These are phyloP conservation scores for Spiraea crenata DNA, from an alignment of 331 rosid species.

Conservation along the genomic window DNA sequence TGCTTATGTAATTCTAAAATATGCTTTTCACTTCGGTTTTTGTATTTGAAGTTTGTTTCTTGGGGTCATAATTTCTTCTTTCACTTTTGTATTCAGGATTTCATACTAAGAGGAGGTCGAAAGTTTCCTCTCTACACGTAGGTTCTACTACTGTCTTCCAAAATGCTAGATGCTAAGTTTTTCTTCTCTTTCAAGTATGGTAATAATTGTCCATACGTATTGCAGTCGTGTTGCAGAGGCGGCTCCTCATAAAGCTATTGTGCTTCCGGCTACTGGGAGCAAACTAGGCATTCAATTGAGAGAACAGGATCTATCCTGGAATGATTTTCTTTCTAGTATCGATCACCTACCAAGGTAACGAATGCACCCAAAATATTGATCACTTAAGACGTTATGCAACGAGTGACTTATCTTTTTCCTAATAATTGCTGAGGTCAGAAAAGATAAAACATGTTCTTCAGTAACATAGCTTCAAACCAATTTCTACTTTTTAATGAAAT, in stretches of 20 bases:
- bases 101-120: slow-evolving; percentile 76
- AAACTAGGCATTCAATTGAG: slow-evolving; percentile 51
- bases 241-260: slow-evolving; percentile 57
- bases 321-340: slow-evolving; percentile 57
- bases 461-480: not conserved
- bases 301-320: slow-evolving; percentile 66
- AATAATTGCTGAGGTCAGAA: not conserved
- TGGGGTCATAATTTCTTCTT: not conserved
- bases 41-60: slow-evolving; percentile 6
- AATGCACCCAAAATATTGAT: slow-evolving; percentile 1
- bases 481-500: not conserved
- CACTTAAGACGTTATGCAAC: slow-evolving; percentile 5
- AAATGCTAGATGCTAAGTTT: slow-evolving; percentile 12
- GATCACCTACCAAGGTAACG: slow-evolving; percentile 46
- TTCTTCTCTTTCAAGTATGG: not conserved
- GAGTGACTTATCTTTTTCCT: not conserved
- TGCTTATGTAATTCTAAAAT: not conserved
- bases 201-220: not conserved
- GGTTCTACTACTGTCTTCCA: not conserved
- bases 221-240: slow-evolving; percentile 78
- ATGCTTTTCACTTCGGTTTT: not conserved
- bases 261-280: slow-evolving; percentile 68
- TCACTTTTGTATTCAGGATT: slow-evolving; percentile 63
- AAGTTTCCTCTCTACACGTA: slow-evolving; percentile 85
- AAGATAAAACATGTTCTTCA: not conserved